Base-by-base conservation (phyloP, 768 basidiomycete genomes). In the Saitozyma sp. region DNA sequence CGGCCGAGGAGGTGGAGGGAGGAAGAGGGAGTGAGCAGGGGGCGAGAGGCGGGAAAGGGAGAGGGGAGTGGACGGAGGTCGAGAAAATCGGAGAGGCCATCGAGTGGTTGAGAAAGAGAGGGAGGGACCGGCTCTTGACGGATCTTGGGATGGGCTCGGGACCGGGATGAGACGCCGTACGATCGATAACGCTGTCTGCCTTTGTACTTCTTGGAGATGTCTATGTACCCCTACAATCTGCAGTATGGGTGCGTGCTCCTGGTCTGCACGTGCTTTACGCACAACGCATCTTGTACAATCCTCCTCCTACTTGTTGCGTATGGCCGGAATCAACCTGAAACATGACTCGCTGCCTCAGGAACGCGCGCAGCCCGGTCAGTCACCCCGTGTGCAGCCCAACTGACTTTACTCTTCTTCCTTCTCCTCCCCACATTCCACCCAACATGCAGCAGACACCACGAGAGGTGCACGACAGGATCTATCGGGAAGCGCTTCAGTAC, bases 41-140 rank as follows among this genome's bases (percentile, higher is more conserved):
- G 14, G 66, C 60, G 37, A 61, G 68, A 53, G 59, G 63, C 8
- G 69, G 67, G 20, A 58, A 50, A 41, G 59, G 58, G 11, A 75
- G 70, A 61, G 65, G 74, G 46, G 69, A 63, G 37, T 89, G 89
- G 89, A 75, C 68, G 0, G 89, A 90, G 71, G 82, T 89, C 62
- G 84, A 87, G 68, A 89, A 88, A 72, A 83, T 89, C 0, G 86
- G 86, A 0, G 86, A 89, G 68, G 87, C 86, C 0, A 82, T 89
- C 3, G 86, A 87, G 54, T 86, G 85, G 76, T 87, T 90, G 87
- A 82, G 81, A 59, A 78, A 75, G 56, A 74, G 86, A 20, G 87
- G 86, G 3, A 79, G 85, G 56, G 85, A 87, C 57, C 58, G 59
- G 50, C 84, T 83, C 67, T 81, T 89, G 11, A 80, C 85, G 9